Percentiles rank a stretch among this genome's conserved stretches.
Conservation (phyloP, 2,329 filamentous ascomycete species). For the Fusarium cicatricum region DNA sequence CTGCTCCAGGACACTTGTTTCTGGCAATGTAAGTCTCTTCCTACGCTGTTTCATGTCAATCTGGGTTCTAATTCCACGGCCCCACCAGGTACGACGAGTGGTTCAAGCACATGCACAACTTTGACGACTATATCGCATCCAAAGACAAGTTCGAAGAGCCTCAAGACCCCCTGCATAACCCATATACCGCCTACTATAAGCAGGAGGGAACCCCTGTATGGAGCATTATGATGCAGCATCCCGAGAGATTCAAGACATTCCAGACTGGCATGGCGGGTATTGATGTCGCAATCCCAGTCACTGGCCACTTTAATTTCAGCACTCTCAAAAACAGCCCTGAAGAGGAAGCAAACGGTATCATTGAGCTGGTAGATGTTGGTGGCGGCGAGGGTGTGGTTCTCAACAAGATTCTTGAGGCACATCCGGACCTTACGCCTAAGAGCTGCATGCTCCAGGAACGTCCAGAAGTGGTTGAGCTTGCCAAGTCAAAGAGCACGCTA, state of each 20-base stretch:
- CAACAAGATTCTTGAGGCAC: constrained; percentile 43
- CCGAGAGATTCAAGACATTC: constrained; percentile 41
- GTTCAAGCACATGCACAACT: constrained; percentile 46
- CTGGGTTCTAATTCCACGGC: not conserved
- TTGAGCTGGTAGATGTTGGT: constrained; percentile 45
- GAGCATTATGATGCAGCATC: constrained; percentile 46
- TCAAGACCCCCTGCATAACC: constrained; percentile 42
- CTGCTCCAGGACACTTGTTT: constrained; percentile 44
- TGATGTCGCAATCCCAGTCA: constrained; percentile 44
- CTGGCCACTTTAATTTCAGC: constrained; percentile 46
- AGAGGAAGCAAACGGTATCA: constrained; percentile 23
- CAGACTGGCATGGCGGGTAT: constrained; percentile 46
- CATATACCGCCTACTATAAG: constrained; percentile 43
- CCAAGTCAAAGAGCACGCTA: constrained; percentile 27
- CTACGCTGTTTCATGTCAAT: not conserved
- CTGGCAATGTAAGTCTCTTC: constrained; percentile 37
- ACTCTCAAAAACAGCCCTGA: constrained; percentile 33
- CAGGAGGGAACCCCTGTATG: constrained; percentile 47
- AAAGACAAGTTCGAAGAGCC: constrained; percentile 40
- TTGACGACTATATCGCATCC: constrained; percentile 45
- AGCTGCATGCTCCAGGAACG: constrained; percentile 41
- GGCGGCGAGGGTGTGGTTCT: constrained; percentile 44
- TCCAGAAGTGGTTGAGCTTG: constrained; percentile 40
- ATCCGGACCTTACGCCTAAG: constrained; percentile 37
- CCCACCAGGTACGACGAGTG: constrained; percentile 46